These are phyloP conservation scores for Saccharomycopsis olivae DNA, from an alignment of 805 yeast genomes.

Conservation along the genomic window DNA sequence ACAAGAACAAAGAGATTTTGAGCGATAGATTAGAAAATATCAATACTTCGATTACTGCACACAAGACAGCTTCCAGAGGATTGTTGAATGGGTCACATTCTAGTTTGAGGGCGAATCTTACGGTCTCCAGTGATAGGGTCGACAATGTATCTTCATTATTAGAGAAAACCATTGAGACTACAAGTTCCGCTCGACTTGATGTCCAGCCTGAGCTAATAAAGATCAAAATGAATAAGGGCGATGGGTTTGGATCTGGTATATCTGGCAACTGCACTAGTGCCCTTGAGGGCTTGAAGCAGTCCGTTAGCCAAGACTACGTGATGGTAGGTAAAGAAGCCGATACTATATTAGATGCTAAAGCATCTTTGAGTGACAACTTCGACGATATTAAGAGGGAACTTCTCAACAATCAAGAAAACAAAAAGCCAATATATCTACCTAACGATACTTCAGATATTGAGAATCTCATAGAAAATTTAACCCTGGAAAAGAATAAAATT, in stretches of 20 bases:
- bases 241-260: background rate
- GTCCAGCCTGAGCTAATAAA: constrained; percentile 4
- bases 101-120: background rate
- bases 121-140: too few species aligned
- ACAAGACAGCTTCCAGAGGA: background rate
- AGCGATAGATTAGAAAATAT: background rate
- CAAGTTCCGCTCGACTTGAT: background rate
- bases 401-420: constrained; percentile 9
- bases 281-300: background rate
- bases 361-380: constrained; percentile 13
- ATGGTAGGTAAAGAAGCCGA: constrained; percentile 1
- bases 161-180: constrained; percentile 1
- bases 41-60: background rate
- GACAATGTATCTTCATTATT: background rate
- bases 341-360: constrained; percentile 6
- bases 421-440: background rate
- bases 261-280: background rate
- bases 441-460: constrained; percentile 16
- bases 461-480: constrained; percentile 21
- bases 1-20: background rate
- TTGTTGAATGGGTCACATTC: background rate
- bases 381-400: constrained; percentile 16
- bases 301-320: constrained; percentile 4
- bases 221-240: too few species aligned
- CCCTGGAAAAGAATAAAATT: constrained; percentile 21